Base-by-base conservation (phyloP, 2,329 filamentous ascomycete species). In the Scortechinia acanthostroma region DNA sequence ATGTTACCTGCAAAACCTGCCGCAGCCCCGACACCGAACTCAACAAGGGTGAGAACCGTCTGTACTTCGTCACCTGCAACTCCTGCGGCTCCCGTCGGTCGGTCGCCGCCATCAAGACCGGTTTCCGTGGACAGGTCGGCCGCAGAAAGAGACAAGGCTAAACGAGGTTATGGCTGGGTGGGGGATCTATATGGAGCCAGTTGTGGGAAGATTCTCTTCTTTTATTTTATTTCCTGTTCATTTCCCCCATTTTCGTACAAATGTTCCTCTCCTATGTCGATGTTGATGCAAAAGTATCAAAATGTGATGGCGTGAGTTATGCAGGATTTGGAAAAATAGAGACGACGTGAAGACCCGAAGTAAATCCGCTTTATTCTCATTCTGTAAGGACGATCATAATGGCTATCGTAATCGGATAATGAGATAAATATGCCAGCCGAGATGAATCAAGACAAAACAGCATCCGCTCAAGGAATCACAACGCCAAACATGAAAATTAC, bases 51-150 rank as follows among this genome's bases (percentile, higher is more conserved):
- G 93, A 98, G 72, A 98, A 97, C 77, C 87, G 93, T 40, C 17
- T 40, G 35, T 40, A 40, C 35, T 40, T 40, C 35, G 10, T 10
- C 17, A 40, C 35, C 35, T 40, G 35, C 17, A 13, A 1, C 6
- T 86, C 83, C 48, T 89, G 86, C 59, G 83, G 84, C 51, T 87
- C 82, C 44, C 77, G 91, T 69, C 86, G 91, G 64, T 90, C 83
- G 60, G 91, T 97, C 64, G 89, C 89, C 49, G 91, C 93, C 55
- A 98, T 98, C 86, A 98, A 98, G 84, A 95, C 90, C 50, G 93
- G 93, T 90, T 98, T 98, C 90, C 94, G 91, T 60, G 93, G 93
- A 68, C 93, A 97, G 73, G 88, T 98, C 68, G 93, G 93, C 66
- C 35, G 35, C 35, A 40, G 35, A 19, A 40, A 40, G 35, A 13